Percentiles rank a stretch among this genome's conserved stretches.
phyloP scores from a whole-genome alignment of 257 asterid genomes.

The Vinca minor region DNA sequence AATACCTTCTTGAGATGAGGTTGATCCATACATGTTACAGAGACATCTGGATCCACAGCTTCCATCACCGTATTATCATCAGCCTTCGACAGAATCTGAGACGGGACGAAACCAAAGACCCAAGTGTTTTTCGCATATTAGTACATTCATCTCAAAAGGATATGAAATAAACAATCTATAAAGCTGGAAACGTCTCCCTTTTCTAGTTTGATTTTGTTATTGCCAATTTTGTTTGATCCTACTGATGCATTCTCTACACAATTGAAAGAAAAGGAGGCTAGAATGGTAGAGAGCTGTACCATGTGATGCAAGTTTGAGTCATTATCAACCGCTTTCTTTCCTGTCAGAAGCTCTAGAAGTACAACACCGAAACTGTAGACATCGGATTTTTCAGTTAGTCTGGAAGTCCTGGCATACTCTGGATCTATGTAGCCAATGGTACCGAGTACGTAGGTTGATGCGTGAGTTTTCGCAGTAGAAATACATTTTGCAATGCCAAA shows the following conservation, averaged over 20 bases:
- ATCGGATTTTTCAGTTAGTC: slow-evolving; percentile 85
- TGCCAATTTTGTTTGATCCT: not conserved
- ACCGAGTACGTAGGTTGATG: slow-evolving; percentile 86
- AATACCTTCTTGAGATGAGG: slow-evolving; percentile 63
- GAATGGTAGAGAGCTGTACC: slow-evolving; percentile 34
- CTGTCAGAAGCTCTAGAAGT: slow-evolving; percentile 86
- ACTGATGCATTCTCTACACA: not conserved
- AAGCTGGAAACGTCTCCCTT: not conserved
- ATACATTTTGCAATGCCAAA: slow-evolving; percentile 81
- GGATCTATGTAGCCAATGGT: slow-evolving; percentile 98
- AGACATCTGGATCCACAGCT: slow-evolving; percentile 82
- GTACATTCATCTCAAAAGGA: too few relatives aligned
- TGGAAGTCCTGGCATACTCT: slow-evolving; percentile 83
- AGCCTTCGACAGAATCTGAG: slow-evolving; percentile 70
- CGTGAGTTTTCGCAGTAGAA: slow-evolving; percentile 64
- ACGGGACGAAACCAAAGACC: not conserved
- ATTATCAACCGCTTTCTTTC: slow-evolving; percentile 78
- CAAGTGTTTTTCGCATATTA: not conserved
- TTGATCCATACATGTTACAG: slow-evolving; percentile 70
- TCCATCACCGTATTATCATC: slow-evolving; percentile 84
- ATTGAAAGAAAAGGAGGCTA: not conserved
- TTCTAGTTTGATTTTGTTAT: not conserved
- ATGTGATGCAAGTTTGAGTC: slow-evolving; percentile 81
- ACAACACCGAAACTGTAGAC: slow-evolving; percentile 95
- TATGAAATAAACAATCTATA: too few relatives aligned